Conservation (phyloP, 495 filamentous ascomycete genomes). For the Lineolata rhizophorae region DNA sequence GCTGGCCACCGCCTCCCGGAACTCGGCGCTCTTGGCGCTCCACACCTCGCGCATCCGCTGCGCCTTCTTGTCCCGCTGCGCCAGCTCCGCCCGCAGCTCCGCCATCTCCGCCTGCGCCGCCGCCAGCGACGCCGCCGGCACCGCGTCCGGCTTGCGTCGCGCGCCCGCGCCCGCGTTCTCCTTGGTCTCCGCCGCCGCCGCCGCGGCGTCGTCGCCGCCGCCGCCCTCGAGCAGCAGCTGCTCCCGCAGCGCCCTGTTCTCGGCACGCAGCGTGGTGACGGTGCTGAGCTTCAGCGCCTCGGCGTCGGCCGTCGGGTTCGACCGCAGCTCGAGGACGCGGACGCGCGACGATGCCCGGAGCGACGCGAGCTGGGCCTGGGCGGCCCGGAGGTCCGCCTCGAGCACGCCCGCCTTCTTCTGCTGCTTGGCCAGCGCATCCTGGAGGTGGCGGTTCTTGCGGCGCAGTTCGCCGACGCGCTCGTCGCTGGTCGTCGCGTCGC, state of each 20-base stretch:
- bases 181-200: slow-evolving; percentile 7
- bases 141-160: slow-evolving; percentile 28
- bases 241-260: slow-evolving; percentile 63
- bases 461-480: slow-evolving; percentile 64
- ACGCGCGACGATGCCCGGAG: slow-evolving; percentile 55
- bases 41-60: slow-evolving; percentile 77
- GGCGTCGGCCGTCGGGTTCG: slow-evolving; percentile 69
- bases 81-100: slow-evolving; percentile 48
- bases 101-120: slow-evolving; percentile 46
- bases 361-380: slow-evolving; percentile 43
- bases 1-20: slow-evolving; percentile 76
- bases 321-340: slow-evolving; percentile 66
- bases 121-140: slow-evolving; percentile 61
- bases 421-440: slow-evolving; percentile 48
- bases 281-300: slow-evolving; percentile 66
- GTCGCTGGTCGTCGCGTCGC: too few relatives aligned
- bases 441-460: slow-evolving; percentile 67
- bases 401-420: slow-evolving; percentile 44
- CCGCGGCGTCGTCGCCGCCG: slow-evolving; percentile 12
- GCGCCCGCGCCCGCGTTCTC: neutral
- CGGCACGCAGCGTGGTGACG: slow-evolving; percentile 49
- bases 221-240: slow-evolving; percentile 37
- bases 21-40: slow-evolving; percentile 68
- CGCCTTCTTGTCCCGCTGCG: slow-evolving; percentile 65
- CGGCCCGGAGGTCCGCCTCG: slow-evolving; percentile 51